Evolutionary conservation across 495 filamentous ascomycete species (phyloP), one percentile per base, ranked within the genome.

Genomic region (Platismatia glauca): DNA sequence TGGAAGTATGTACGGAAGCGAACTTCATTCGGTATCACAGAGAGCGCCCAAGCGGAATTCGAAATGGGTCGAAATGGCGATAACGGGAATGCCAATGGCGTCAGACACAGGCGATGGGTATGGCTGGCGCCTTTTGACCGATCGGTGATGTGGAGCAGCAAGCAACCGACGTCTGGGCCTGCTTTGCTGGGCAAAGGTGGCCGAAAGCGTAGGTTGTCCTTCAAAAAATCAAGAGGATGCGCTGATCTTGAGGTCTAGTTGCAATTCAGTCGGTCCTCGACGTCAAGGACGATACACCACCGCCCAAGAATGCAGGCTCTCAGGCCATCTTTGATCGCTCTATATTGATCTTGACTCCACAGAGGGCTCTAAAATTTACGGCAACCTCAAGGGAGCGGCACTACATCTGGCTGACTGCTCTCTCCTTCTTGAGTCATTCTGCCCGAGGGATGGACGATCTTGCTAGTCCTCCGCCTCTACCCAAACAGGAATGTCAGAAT

Each of bases 81-180:
- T 64, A 81, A 72, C 73, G 77, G 82, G 64, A 81, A 78, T 18
- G 76, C 75, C 69, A 81, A 78, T 64, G 84, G 84, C 35, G 78
- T 81, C n/a, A 73, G 95, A 44, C 94, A 98, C 67, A 97, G 94
- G 75, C 82, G 94, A 75, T 98, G 94, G 94, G 95, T 98, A 20
- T 98, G 94, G 94, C 81, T 98, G 38, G 92, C 91, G 16, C 94
- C 94, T 20, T 97, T 97, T 70, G 94, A 98, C 74, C 82, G 91
- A 44, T 85, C 91, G 13, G 91, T 98, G 56, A 90, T 98, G 76
- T 98, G 94, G 94, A 96, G 93, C 73, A 95, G 88, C 81, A 96
- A 96, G 79, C 95, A 97, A 74, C 94, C 94, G 27, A 89, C 86
- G 27, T 89, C 86, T 66, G 89, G 89, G 35, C 87, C 84, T 69